A percentile compares a stretch with the other conserved stretches of the same genome.
phyloP scores from a whole-genome alignment of 768 basidiomycete species.

The Mycena venus region DNA sequence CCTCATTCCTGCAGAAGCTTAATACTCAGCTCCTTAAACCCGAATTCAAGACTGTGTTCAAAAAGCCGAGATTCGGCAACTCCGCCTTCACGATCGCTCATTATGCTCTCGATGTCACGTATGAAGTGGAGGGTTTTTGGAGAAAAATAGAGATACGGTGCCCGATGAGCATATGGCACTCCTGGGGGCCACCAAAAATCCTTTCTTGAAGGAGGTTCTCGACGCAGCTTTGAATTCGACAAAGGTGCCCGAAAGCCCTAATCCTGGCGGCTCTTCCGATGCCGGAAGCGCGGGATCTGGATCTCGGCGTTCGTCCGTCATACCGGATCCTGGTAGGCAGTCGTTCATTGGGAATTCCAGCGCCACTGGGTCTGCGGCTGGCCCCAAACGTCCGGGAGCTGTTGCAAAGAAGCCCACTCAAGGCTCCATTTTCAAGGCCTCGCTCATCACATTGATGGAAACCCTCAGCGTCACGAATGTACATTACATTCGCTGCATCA shows the following conservation, averaged over 20 bases:
- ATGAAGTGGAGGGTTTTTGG: constrained; percentile 99
- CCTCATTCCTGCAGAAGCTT: constrained; percentile 94
- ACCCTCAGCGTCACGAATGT: constrained; percentile 98
- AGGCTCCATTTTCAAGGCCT: constrained; percentile 98
- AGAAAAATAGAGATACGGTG: constrained; percentile 99
- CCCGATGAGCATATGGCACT: constrained; percentile 97
- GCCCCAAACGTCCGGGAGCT: constrained; percentile 73
- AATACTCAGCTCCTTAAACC: constrained; percentile 88
- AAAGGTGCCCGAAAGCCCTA: constrained; percentile 74
- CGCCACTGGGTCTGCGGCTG: constrained; percentile 49
- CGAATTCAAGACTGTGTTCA: constrained; percentile 90
- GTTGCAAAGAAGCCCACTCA: constrained; percentile 93
- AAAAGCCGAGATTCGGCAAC: constrained; percentile 99
- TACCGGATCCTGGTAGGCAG: constrained; percentile 88
- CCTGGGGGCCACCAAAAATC: constrained; percentile 87
- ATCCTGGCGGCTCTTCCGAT: constrained; percentile 78
- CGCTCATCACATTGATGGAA: constrained; percentile 94
- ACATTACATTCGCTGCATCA: constrained; percentile 99
- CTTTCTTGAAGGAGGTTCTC: constrained; percentile 94
- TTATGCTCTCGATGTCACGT: constrained; percentile 98
- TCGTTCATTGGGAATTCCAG: constrained; percentile 66
- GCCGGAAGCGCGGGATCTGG: constrained; percentile 80
- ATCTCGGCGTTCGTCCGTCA: constrained; percentile 86
- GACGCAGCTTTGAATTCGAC: constrained; percentile 88
- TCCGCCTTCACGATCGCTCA: constrained; percentile 98